phyloP scores from a whole-genome alignment of 2,329 filamentous ascomycete species.

The Eutypa lata region DNA sequence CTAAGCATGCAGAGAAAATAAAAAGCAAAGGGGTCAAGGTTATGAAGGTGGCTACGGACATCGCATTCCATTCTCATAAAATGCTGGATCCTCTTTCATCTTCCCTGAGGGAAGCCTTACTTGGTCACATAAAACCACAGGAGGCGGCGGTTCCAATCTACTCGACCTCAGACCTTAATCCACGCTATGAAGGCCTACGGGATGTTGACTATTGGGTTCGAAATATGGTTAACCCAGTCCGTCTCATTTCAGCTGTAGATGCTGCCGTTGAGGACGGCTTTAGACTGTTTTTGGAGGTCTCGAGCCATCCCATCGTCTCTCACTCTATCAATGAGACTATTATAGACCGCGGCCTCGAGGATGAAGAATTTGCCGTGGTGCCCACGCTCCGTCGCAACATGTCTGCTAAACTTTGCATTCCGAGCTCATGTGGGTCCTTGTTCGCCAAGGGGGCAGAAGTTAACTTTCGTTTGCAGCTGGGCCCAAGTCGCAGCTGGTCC shows the following conservation, averaged over 20 bases:
- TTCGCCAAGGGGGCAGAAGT: slow-evolving; percentile 14
- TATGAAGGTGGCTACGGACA: slow-evolving; percentile 35
- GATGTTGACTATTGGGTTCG: slow-evolving; percentile 33
- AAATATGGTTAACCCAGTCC: slow-evolving; percentile 38
- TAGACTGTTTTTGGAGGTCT: slow-evolving; percentile 38
- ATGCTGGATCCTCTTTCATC: slow-evolving; percentile 28
- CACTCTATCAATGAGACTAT: slow-evolving; percentile 40
- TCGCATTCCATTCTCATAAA: slow-evolving; percentile 37
- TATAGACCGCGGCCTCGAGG: slow-evolving; percentile 12
- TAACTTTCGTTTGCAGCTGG: slow-evolving; percentile 21
- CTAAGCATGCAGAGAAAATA: no score
- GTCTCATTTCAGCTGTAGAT: slow-evolving; percentile 31
- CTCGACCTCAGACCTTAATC: slow-evolving; percentile 29
- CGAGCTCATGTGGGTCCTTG: slow-evolving; percentile 16
- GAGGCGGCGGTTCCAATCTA: slow-evolving; percentile 28
- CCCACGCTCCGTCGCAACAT: slow-evolving; percentile 29
- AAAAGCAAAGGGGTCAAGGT: slow-evolving; percentile 25
- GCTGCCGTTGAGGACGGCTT: slow-evolving; percentile 31
- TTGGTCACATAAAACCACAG: slow-evolving; percentile 12
- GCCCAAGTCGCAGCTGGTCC: slow-evolving; percentile 19
- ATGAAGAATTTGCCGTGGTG: slow-evolving; percentile 29
- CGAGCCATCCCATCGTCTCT: slow-evolving; percentile 37
- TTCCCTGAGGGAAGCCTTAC: slow-evolving; percentile 25
- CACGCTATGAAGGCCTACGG: slow-evolving; percentile 19
- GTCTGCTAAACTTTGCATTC: background rate